A percentile compares a stretch with the other conserved stretches of the same genome.
phyloP scores from a whole-genome alignment of 192 early-diverging fungal genomes.

The Chytriomyces confervae region DNA sequence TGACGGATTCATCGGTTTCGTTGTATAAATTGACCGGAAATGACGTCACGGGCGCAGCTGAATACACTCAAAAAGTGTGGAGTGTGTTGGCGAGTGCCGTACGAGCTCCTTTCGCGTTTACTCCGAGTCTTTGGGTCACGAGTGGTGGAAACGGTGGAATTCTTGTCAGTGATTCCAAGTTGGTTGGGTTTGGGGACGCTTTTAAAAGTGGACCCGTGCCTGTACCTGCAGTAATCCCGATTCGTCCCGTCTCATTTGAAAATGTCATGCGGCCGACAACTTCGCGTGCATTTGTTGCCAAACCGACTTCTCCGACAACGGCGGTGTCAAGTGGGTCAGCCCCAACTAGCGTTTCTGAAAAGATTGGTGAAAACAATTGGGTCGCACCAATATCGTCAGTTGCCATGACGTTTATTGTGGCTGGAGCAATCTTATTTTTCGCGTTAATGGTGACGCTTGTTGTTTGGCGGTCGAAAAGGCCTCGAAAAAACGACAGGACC shows the following conservation, averaged over 20 bases:
- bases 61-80: background rate
- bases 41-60: too few relatives aligned
- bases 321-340: too few relatives aligned
- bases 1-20: background rate
- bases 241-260: background rate
- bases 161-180: background rate
- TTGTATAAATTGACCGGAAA: background rate
- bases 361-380: too few relatives aligned
- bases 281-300: background rate
- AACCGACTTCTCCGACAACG: background rate
- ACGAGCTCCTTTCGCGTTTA: constrained; percentile 16
- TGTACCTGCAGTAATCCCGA: background rate
- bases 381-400: background rate
- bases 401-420: background rate
- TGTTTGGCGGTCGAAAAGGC: too few relatives aligned
- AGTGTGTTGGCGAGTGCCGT: too few relatives aligned
- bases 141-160: background rate
- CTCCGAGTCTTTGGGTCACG: constrained; percentile 6
- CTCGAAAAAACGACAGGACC: too few relatives aligned
- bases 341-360: too few relatives aligned
- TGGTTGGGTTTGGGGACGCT: constrained; percentile 10
- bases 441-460: background rate
- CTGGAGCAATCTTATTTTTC: background rate
- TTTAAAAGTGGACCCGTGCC: background rate
- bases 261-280: background rate